Conservation (phyloP, 2,329 filamentous ascomycete species). For the Fusarium fujikuroi region DNA sequence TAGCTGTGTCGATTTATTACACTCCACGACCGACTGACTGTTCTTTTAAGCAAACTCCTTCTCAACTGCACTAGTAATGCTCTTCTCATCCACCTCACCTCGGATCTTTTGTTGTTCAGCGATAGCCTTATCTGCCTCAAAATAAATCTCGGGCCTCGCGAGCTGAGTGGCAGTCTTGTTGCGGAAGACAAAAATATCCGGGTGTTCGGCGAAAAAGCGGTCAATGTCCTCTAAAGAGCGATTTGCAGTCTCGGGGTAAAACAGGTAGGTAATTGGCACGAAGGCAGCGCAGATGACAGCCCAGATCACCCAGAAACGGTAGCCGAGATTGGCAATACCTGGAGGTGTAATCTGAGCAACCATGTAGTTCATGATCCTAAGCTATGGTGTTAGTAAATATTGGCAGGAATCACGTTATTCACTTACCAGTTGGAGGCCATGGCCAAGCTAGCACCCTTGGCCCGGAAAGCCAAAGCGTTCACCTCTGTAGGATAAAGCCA, state of each 20-base stretch:
- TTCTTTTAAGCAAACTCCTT: background rate
- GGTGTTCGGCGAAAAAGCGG: background rate
- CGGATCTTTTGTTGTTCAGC: background rate
- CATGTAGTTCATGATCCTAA: background rate
- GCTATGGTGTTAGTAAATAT: background rate
- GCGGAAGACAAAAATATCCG: background rate
- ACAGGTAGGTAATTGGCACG: background rate
- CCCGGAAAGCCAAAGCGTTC: background rate
- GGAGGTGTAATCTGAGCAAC: background rate
- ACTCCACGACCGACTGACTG: fast-evolving
- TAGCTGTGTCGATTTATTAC: fast-evolving
- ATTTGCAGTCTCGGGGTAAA: background rate
- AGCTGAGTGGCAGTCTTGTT: background rate
- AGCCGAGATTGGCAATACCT: background rate
- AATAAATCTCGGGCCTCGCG: background rate
- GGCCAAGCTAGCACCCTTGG: background rate
- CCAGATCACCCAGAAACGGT: background rate
- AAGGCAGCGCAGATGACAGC: background rate
- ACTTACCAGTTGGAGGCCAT: background rate
- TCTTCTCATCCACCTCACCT: background rate
- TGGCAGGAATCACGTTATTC: too few species aligned
- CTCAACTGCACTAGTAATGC: background rate
- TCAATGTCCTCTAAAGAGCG: background rate
- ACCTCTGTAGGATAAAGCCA: slow-evolving; percentile 1
- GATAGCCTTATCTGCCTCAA: background rate